Evolutionary conservation across 2,329 filamentous ascomycete species (phyloP).

Genomic region (Fusarium sambucinum): DNA sequence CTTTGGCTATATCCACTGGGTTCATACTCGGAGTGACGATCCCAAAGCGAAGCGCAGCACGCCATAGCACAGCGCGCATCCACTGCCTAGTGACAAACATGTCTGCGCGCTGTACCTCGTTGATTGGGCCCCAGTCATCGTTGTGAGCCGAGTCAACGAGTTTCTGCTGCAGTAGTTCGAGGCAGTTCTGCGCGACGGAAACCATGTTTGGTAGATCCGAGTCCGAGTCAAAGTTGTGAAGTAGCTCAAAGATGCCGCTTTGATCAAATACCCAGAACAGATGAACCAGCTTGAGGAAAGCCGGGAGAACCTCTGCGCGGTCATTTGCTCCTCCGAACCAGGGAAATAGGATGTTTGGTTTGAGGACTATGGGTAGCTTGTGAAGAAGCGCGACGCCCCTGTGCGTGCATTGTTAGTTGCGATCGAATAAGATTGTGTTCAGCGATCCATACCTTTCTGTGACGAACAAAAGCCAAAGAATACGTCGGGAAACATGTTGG

Average conservation of each 20-base stretch:
- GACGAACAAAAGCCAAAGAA: slow-evolving; percentile 63
- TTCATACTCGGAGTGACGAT: slow-evolving; percentile 50
- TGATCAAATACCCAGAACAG: slow-evolving; percentile 65
- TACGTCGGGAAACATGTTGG: slow-evolving; percentile 59
- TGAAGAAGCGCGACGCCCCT: slow-evolving; percentile 64
- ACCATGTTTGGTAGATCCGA: slow-evolving; percentile 50
- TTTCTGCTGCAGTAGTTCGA: slow-evolving; percentile 57
- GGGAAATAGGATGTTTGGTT: slow-evolving; percentile 55
- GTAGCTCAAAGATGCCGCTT: slow-evolving; percentile 61
- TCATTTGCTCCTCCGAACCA: slow-evolving; percentile 53
- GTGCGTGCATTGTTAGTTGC: slow-evolving; percentile 42
- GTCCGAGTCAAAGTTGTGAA: slow-evolving; percentile 55
- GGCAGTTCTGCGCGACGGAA: slow-evolving; percentile 49
- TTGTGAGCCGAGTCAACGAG: slow-evolving; percentile 57
- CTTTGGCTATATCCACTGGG: slow-evolving; percentile 60
- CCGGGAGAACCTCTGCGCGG: slow-evolving; percentile 59
- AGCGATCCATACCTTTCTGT: slow-evolving; percentile 54
- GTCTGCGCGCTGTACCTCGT: slow-evolving; percentile 63
- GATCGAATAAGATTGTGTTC: not conserved
- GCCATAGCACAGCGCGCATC: slow-evolving; percentile 64
- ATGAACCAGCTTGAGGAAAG: slow-evolving; percentile 62
- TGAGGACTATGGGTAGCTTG: slow-evolving; percentile 61
- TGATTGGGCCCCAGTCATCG: slow-evolving; percentile 53
- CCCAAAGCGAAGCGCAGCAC: slow-evolving; percentile 53
- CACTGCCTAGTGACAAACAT: slow-evolving; percentile 63